Base-by-base conservation (phyloP, 441 rosid genomes). In the Iberis amara region DNA sequence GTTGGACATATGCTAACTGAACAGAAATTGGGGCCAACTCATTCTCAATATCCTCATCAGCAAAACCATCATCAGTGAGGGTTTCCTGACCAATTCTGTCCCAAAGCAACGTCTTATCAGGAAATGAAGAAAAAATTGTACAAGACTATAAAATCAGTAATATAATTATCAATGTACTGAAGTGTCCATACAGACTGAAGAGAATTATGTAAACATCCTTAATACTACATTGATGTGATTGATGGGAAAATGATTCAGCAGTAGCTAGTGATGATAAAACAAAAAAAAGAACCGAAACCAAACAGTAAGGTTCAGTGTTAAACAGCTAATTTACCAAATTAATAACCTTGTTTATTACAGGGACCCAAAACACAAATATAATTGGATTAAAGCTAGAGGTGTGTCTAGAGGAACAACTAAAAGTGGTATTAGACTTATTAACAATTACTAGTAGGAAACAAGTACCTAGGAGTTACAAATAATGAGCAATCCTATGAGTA, bases 51-150 rank as follows among this genome's bases (percentile, higher is more conserved):
- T 76, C 89, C 62, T 85, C 95, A 47, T 89, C 90, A 57, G 79
- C 85, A 59, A 68, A 71, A 57, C 73, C 77, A 3, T 85, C 95
- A 3, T 85, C 94, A 45, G 94, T 73, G 39, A 91, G 76, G 37
- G 74, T 69, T 70, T 83, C 96, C 75, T 88, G 90, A 65, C 98
- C 95, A 79, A 91, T 73, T 72, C 98, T 91, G 66, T 28, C 65
- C 53, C 53, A 70, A 35, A 9, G 36, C 8, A 66, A 27, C 6
- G 3, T 27, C 6, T 27, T 3, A 62, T 33, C 52, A 62, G 32
- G 13, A 3, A 8, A 10, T 6, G 3, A 33, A 59, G 18, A 59
- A 11, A 53, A n/a, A n/a, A n/a, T 0, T 47, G 60, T 24, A 65
- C 48, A 53, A 11, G 15, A 53, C 14, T 28, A 12, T 7, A 26